These are phyloP conservation scores for Amanita pseudoporphyria DNA, from an alignment of 768 basidiomycete species.

Conservation along the genomic window DNA sequence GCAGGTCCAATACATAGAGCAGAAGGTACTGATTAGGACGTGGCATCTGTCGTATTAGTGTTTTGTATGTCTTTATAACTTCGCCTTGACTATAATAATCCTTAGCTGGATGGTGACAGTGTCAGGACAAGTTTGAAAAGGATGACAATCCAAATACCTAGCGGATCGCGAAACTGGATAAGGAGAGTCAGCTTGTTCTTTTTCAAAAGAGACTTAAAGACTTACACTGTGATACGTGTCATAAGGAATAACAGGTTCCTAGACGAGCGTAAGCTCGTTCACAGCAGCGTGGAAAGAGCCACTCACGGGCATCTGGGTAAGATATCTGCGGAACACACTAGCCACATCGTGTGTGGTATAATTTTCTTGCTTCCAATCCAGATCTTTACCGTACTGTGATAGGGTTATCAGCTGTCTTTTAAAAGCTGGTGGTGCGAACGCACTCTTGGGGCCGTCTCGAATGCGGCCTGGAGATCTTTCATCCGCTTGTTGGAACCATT, in stretches of 20 bases:
- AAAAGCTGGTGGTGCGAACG: slow-evolving; percentile 13
- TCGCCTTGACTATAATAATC: slow-evolving; percentile 60
- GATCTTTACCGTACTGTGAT: slow-evolving; percentile 79
- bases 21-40: slow-evolving; percentile 91
- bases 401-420: slow-evolving; percentile 5
- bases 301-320: slow-evolving; percentile 92
- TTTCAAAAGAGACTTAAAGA: slow-evolving; percentile 14
- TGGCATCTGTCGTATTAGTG: slow-evolving; percentile 77
- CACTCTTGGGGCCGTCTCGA: slow-evolving; percentile 84
- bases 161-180: slow-evolving; percentile 65
- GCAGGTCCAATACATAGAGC: slow-evolving; percentile 90
- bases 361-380: slow-evolving; percentile 81
- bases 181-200: slow-evolving; percentile 9
- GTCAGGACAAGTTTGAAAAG: slow-evolving; percentile 11
- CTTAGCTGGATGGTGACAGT: slow-evolving; percentile 35
- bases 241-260: slow-evolving; percentile 95
- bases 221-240: slow-evolving; percentile 82
- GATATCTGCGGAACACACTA: slow-evolving; percentile 89
- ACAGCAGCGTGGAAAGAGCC: background rate
- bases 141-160: slow-evolving; percentile 34
- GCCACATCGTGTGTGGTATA: slow-evolving; percentile 97
- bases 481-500: slow-evolving; percentile 94
- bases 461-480: slow-evolving; percentile 87
- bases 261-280: slow-evolving; percentile 5
- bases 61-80: slow-evolving; percentile 72